These are phyloP conservation scores for Kuraishia capsulata DNA, from an alignment of 805 yeast genomes.

Conservation along the genomic window DNA sequence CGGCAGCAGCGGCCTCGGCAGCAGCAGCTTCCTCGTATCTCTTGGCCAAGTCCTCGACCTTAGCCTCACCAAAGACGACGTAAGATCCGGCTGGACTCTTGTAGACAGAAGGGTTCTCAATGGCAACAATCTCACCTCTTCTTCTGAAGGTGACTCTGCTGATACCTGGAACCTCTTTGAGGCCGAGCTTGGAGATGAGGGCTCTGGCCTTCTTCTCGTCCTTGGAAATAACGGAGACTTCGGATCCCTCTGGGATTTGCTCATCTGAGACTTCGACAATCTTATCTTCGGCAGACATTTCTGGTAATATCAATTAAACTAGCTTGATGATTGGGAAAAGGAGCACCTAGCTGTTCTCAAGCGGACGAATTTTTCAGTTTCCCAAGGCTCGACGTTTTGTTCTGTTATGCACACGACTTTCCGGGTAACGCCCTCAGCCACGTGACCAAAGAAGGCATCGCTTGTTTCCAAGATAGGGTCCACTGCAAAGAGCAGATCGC, in stretches of 20 bases:
- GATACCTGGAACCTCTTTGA: conserved; percentile 87
- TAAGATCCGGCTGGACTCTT: conserved; percentile 88
- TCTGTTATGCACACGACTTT: too few species aligned
- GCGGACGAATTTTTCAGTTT: too few species aligned
- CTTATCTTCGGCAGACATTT: conserved; percentile 20
- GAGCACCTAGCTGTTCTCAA: too few species aligned
- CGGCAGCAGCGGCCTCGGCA: conserved; percentile 55
- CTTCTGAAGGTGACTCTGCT: conserved; percentile 93
- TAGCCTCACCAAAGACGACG: conserved; percentile 96
- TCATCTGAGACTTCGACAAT: conserved; percentile 23
- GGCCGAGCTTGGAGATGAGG: conserved; percentile 75
- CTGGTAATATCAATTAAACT: not conserved
- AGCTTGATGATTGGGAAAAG: too few species aligned
- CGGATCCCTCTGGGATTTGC: conserved; percentile 76
- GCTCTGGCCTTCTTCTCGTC: conserved; percentile 96
- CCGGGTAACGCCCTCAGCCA: too few species aligned
- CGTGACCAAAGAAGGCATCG: too few species aligned
- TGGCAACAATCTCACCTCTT: conserved; percentile 87
- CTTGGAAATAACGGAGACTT: conserved; percentile 72
- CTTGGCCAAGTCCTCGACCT: conserved; percentile 87
- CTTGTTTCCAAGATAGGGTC: too few species aligned
- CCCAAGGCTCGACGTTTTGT: too few species aligned
- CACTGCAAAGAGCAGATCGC: too few species aligned
- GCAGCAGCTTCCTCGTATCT: conserved; percentile 79
- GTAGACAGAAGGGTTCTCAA: conserved; percentile 93